A percentile compares a stretch with the other conserved stretches of the same genome.
These are phyloP conservation scores for Thermomyces lanuginosus DNA, from an alignment of 2,329 filamentous ascomycete genomes.

Conservation along the genomic window DNA sequence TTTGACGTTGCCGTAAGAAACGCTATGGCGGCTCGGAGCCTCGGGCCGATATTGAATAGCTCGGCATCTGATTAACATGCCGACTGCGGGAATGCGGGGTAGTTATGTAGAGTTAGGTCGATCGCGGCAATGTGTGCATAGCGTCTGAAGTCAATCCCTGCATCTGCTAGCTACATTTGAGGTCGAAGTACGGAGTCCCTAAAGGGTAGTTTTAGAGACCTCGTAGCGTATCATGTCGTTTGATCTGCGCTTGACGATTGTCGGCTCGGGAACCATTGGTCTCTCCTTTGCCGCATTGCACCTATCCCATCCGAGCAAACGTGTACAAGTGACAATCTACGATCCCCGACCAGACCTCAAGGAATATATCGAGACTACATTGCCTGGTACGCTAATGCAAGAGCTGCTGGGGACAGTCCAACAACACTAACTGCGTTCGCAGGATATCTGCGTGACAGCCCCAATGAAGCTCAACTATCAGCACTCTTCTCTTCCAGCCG, in stretches of 20 bases:
- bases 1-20: no score
- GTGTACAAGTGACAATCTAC: conserved; percentile 20
- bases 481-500: conserved; percentile 6
- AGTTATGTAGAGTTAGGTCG: no score
- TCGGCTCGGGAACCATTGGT: conserved; percentile 35
- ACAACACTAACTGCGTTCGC: background rate
- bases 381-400: conserved; percentile 21
- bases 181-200: no score
- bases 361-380: conserved; percentile 26
- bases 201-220: no score
- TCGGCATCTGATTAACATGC: no score
- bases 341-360: conserved; percentile 35
- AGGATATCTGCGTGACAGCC: conserved; percentile 5
- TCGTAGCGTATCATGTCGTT: conserved; percentile 1
- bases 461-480: conserved; percentile 2
- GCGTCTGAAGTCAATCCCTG: no score
- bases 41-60: no score
- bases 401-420: no score
- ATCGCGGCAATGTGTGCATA: no score
- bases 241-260: conserved; percentile 17
- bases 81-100: no score
- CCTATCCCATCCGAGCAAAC: conserved; percentile 8
- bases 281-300: conserved; percentile 37
- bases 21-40: no score
- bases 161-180: no score